Conservation (phyloP, 257 asterid species). For the Ocimum tenuiflorum region DNA sequence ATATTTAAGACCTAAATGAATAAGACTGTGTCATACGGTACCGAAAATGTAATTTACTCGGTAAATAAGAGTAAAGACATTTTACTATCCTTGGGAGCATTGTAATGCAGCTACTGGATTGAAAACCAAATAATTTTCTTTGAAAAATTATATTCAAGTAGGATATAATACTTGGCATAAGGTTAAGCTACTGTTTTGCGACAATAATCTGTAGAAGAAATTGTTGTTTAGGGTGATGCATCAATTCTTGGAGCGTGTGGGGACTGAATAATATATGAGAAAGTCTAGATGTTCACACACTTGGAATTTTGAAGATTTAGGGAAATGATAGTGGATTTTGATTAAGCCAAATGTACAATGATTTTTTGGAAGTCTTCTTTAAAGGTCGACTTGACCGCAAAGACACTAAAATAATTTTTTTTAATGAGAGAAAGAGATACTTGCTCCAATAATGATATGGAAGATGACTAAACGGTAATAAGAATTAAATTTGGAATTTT, state of each 20-base stretch:
- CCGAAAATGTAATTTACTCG: no score
- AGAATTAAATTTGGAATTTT: not conserved
- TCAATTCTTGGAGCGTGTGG: constrained; percentile 11
- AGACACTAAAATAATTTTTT: not conserved
- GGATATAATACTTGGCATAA: no score
- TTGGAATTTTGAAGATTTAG: not conserved
- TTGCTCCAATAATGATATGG: not conserved
- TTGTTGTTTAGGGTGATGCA: constrained; percentile 5
- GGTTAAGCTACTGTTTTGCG: no score
- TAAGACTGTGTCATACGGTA: no score
- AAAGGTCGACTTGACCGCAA: not conserved
- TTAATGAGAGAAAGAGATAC: not conserved
- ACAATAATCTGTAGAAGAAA: not conserved
- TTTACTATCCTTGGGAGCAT: no score
- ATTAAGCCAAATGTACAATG: not conserved
- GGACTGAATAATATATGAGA: constrained; percentile 1
- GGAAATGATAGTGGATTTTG: not conserved
- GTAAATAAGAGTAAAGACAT: no score
- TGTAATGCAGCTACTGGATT: not conserved
- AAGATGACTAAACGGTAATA: not conserved
- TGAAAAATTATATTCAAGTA: no score
- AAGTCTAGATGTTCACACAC: constrained; percentile 12
- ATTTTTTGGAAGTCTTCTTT: not conserved
- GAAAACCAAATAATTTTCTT: not conserved
- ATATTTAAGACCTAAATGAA: no score